Percentiles rank a stretch among this genome's conserved stretches.
These are phyloP conservation scores for Abrus precatorius DNA, from an alignment of 306 rosid genomes.

Conservation along the genomic window DNA sequence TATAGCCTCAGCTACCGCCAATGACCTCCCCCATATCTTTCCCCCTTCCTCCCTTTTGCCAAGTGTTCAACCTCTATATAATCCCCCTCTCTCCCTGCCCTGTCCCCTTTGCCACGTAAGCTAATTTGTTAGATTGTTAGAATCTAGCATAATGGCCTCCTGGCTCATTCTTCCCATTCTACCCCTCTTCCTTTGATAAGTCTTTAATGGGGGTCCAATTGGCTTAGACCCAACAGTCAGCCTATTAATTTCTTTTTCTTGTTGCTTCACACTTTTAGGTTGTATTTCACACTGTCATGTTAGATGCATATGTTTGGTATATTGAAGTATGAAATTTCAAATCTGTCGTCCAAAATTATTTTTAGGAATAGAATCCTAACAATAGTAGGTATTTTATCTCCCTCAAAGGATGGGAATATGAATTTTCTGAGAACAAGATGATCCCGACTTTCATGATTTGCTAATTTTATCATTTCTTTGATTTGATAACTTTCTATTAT, in stretches of 20 bases:
- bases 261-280: slow-evolving; percentile 20
- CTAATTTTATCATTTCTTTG: not conserved
- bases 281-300: not conserved
- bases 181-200: too few relatives aligned
- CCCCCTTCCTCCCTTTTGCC: too few relatives aligned
- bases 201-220: too few relatives aligned
- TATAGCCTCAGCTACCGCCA: too few relatives aligned
- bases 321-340: slow-evolving; percentile 14
- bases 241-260: slow-evolving; percentile 19
- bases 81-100: too few relatives aligned
- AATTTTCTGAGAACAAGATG: not conserved
- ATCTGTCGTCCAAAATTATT: slow-evolving; percentile 2
- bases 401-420: slow-evolving; percentile 4
- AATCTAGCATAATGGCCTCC: too few relatives aligned
- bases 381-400: not conserved
- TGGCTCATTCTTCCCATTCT: too few relatives aligned
- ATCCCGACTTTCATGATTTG: slow-evolving; percentile 1
- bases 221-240: not conserved
- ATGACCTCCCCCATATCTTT: too few relatives aligned
- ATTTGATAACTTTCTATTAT: slow-evolving; percentile 4
- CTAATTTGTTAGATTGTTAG: too few relatives aligned
- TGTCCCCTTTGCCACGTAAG: too few relatives aligned
- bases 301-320: slow-evolving; percentile 10
- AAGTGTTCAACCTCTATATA: too few relatives aligned
- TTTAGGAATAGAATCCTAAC: slow-evolving; percentile 4